Base-by-base conservation (phyloP, 108 stramenopile species). In the Fistulifera pelliculosa region DNA sequence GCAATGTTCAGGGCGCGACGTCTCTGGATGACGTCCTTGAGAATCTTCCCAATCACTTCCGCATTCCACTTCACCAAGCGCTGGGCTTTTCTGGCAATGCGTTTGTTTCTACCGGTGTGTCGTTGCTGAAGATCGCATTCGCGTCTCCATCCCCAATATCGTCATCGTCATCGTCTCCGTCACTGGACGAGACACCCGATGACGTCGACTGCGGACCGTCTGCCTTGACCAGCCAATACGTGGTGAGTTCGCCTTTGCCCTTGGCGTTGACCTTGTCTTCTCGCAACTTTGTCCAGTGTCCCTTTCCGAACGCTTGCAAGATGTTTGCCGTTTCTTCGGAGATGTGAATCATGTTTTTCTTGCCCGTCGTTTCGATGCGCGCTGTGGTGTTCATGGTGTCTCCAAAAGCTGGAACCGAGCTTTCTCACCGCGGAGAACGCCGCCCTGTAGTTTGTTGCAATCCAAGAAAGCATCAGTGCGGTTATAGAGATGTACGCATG, bases 341-440 rank as follows among this genome's bases (percentile, higher is more conserved):
- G 1, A 77, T 25, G 26, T 73, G 76, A n/a, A 77, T 66, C 23
- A 10, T 57, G 22, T 60, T 41, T n/a, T 49, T 43, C 27, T 51
- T 26, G 0, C 76, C 76, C 12, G 70, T 68, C 4, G 57, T 58
- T 48, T 77, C 72, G 16, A 77, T 77, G 3, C 72, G 51, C 12
- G 69, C 63, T 12, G 66, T 48, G 10, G 58, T 60, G 58, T 60
- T 60, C 44, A 45, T 45, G 4, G 44, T 45, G 21, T 45, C 44
- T 5, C 44, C 44, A 45, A 45, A 45, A 57, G 41, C 19, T 57
- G 56, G 23, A 54, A 54, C 31, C 53, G 53, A 1, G 53, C 53
- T 5, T 27, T 23, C 2, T 54, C 53, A 28, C 53, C 53, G 4
- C 49, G 57, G 35, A 57, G 56, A 44, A 57, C 56, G 2, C 21